Base-by-base conservation (phyloP, 1,284 basidiomycete genomes). In the Wolfiporia cocos region DNA sequence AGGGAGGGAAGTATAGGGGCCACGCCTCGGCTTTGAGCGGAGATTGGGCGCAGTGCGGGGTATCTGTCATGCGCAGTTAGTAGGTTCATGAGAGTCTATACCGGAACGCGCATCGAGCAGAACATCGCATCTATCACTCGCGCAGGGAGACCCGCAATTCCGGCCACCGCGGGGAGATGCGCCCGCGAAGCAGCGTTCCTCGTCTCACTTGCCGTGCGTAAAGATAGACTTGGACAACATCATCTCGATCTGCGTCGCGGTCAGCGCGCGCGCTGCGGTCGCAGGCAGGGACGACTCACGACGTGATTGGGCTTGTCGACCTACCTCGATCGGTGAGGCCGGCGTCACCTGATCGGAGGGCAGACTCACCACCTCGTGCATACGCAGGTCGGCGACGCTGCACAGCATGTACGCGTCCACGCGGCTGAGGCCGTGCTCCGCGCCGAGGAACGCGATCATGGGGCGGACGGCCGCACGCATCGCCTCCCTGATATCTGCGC, bases 221-320 rank as follows among this genome's bases (percentile, higher is more conserved):
- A 61, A 58, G 3, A 73, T 58, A 10, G 68, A 67, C 49, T 61
- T 61, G 3, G 72, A 69, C 40, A 73, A 58, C 69, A 73, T 71
- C 65, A 74, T 67, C 19, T 71, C 71, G 40, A 73, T 67, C 70
- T 71, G 30, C 24, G 19, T 12, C 12, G 6, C 28, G 10, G 17
- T 40, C 36, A 43, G 21, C 11, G 11, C 2, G 22, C 18, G 2
- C 29, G 10, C 17, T 24, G 15, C 11, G 19, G 1, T 12, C 3
- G 4, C 24, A 11, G 15, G 15, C 18, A 11, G 14, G 19, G n/a
- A 15, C 17, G 32, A 63, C 73, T 48, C 54, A 78, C 77, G 36
- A 78, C 69, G 47, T 76, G 80, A 51, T 79, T 79, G 10, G 78
- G 77, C 77, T 80, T 78, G 48, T 80, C 78, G 33, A 80, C 74